Evolutionary conservation across 495 filamentous ascomycete species (phyloP), one percentile per base, ranked within the genome.

Genomic region (Xylaria intraflava): DNA sequence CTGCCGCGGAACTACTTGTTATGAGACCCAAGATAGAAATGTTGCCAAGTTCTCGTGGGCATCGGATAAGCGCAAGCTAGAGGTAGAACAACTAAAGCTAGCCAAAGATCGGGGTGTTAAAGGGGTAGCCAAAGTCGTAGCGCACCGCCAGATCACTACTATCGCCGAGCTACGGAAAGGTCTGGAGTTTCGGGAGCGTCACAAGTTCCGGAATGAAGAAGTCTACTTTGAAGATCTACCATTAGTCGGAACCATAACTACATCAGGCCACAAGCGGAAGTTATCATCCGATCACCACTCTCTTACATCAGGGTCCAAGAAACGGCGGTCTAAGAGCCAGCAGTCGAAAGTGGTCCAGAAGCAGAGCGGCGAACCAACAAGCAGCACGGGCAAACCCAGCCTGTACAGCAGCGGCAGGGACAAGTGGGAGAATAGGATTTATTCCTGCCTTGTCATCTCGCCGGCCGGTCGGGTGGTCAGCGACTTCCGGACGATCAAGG

Each of bases 41-140:
- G 53, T 55, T 19, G 53, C 35, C 17, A 55, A 55, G 33, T 55
- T 55, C 16, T 55, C 53, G 12, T 55, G 46, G 53, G 30, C 26
- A 23, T 20, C 33, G 33, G 44, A 42, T 17, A 27, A 43, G 26
- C 38, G 38, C n/a, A 47, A 41, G 11, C 11, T 30, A 6, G 46
- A 55, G 53, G 33, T 49, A 11, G 30, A 53, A 30, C 20, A 39
- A 23, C 49, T 54, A n/a, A 47, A 24, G 26, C 29, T 40, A 22
- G 51, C 43, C 17, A 16, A 47, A 17, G 43, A 10, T 23, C 20
- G 17, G 3, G 43, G 33, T 20, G 43, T 47, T 16, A 16, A 38
- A 42, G 33, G 43, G 23, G 31, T 52, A 2, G 49, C 36, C 8
- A 41, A 10, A 42, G 17, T 52, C 10, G 40, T 54, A 20, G 51